A percentile compares a stretch with the other conserved stretches of the same genome.
These are phyloP conservation scores for Sarcodon aspratus DNA, from an alignment of 768 basidiomycete genomes.

Conservation along the genomic window DNA sequence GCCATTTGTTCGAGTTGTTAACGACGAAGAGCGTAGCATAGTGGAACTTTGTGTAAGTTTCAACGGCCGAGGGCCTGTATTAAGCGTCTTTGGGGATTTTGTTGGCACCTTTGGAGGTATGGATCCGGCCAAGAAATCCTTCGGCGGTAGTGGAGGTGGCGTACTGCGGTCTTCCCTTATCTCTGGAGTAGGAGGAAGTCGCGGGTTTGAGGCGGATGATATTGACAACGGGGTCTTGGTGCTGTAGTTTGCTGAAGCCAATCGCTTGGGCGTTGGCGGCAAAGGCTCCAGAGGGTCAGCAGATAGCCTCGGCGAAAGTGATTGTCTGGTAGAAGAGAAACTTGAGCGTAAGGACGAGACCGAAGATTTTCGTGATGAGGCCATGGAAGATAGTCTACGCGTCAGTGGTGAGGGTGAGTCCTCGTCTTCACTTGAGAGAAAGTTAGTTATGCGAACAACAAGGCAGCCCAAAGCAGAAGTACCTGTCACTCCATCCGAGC, in stretches of 20 bases:
- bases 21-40: background rate
- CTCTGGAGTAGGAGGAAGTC: too few relatives aligned
- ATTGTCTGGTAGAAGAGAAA: background rate
- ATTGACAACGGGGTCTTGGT: too few relatives aligned
- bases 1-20: background rate
- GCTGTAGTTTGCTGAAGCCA: too few relatives aligned
- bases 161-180: background rate
- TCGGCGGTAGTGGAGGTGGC: background rate
- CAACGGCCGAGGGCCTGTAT: background rate
- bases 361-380: constrained; percentile 11
- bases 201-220: too few relatives aligned
- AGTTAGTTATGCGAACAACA: background rate
- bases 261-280: too few relatives aligned
- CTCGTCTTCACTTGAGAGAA: constrained; percentile 24
- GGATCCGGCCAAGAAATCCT: background rate
- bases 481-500: constrained; percentile 31
- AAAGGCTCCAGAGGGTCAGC: too few relatives aligned
- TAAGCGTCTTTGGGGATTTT: background rate
- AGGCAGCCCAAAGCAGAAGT: background rate
- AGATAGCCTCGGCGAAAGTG: background rate
- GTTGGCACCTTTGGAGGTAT: background rate
- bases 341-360: constrained; percentile 6
- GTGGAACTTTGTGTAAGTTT: background rate
- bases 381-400: constrained; percentile 17
- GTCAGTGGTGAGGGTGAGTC: constrained; percentile 28